These are phyloP conservation scores for Aspergillus pseudonomiae DNA, from an alignment of 2,329 filamentous ascomycete genomes.

Conservation along the genomic window DNA sequence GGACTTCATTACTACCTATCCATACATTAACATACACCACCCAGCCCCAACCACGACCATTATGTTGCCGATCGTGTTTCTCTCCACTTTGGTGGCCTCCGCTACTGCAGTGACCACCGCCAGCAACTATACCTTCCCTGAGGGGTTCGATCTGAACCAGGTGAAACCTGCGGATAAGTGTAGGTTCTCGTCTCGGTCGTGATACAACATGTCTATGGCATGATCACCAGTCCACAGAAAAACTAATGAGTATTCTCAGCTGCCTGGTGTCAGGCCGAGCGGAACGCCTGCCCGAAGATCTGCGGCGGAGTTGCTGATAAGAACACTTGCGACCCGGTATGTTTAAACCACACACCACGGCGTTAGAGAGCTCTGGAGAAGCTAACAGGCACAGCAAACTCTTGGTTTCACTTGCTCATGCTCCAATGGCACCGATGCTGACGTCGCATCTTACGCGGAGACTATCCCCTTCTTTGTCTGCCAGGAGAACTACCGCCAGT, in stretches of 20 bases:
- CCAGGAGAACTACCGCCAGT: constrained; percentile 54
- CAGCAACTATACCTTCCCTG: constrained; percentile 46
- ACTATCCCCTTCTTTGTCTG: constrained; percentile 66
- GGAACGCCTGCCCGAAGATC: constrained; percentile 62
- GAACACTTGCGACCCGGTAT: constrained; percentile 62
- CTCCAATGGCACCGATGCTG: constrained; percentile 56
- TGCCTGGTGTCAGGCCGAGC: constrained; percentile 62
- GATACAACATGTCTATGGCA: not conserved
- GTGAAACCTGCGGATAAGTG: constrained; percentile 42
- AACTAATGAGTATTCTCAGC: constrained; percentile 31
- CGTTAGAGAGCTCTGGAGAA: constrained; percentile 2
- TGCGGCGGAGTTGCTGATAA: constrained; percentile 55
- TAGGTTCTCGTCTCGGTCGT: constrained; percentile 16
- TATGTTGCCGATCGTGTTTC: constrained; percentile 54
- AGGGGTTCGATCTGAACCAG: constrained; percentile 46
- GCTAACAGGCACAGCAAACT: constrained; percentile 39
- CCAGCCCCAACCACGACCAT: constrained; percentile 24
- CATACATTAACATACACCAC: not conserved
- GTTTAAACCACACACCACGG: constrained; percentile 27
- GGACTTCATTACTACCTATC: not conserved
- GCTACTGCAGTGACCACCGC: constrained; percentile 40
- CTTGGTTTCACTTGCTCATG: constrained; percentile 63
- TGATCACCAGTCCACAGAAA: not conserved
- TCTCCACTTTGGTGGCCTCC: constrained; percentile 51
- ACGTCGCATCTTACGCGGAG: constrained; percentile 59